These are phyloP conservation scores for Loxodes magnus DNA, from an alignment of 73 alveolate species.

Conservation along the genomic window DNA sequence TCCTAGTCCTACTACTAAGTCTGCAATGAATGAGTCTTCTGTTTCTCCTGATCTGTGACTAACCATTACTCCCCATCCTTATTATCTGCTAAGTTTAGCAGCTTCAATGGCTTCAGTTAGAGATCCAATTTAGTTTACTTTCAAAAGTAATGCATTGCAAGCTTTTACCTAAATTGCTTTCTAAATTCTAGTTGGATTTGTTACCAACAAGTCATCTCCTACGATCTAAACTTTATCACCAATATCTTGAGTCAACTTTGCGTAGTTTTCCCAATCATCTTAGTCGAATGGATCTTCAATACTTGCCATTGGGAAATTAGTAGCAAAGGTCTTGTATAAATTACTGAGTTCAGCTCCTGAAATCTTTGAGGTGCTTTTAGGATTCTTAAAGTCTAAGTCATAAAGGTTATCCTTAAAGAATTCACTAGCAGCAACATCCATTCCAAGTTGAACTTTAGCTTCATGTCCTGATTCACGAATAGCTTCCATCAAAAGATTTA, in stretches of 20 bases:
- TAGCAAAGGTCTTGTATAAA: constrained; percentile 50
- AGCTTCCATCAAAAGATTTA: constrained; percentile 78
- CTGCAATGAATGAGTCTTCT: constrained; percentile 96
- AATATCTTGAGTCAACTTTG: constrained; percentile 42
- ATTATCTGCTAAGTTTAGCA: constrained; percentile 12
- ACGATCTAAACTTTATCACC: constrained; percentile 78
- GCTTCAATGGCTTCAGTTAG: constrained; percentile 93
- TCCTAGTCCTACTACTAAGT: constrained; percentile 84
- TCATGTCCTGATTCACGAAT: constrained; percentile 84
- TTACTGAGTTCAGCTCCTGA: constrained; percentile 53
- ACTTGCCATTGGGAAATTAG: constrained; percentile 75
- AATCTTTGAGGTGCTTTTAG: constrained; percentile 61
- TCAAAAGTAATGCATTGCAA: constrained; percentile 89
- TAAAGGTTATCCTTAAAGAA: constrained; percentile 74
- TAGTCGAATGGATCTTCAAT: constrained; percentile 97
- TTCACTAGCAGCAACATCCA: constrained; percentile 97
- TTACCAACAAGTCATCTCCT: constrained; percentile 95
- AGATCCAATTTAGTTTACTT: constrained; percentile 95
- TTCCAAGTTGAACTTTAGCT: constrained; percentile 87
- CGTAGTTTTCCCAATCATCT: constrained; percentile 92
- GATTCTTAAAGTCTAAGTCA: constrained; percentile 75
- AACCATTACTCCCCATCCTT: constrained; percentile 94
- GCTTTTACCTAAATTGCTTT: constrained; percentile 78
- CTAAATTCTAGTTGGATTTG: constrained; percentile 89
- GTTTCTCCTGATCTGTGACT: constrained; percentile 98